These are phyloP conservation scores for Termitomyces sp. DNA, from an alignment of 768 basidiomycete species.

Conservation along the genomic window DNA sequence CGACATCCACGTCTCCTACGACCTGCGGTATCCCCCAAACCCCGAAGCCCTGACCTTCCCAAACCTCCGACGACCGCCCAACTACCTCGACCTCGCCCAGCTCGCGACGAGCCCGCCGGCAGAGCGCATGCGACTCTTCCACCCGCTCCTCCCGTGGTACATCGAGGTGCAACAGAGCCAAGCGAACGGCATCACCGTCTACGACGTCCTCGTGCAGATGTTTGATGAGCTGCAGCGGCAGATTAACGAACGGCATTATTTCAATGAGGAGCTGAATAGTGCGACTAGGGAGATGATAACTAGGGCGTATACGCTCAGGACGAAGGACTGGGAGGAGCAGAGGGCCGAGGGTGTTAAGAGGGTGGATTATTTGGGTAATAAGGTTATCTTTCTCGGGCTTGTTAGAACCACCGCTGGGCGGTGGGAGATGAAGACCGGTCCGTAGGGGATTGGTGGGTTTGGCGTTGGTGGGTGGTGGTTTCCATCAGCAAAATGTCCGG, in stretches of 20 bases:
- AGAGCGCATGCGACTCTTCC: not conserved
- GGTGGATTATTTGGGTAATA: slow-evolving; percentile 58
- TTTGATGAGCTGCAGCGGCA: not conserved
- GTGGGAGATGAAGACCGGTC: slow-evolving; percentile 56
- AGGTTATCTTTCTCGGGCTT: slow-evolving; percentile 49
- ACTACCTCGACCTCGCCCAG: slow-evolving; percentile 48
- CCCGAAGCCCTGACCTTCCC: not conserved
- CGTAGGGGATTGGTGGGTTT: not conserved
- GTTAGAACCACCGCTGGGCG: slow-evolving; percentile 47
- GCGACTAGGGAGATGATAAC: slow-evolving; percentile 39
- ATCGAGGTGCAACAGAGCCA: not conserved
- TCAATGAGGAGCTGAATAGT: slow-evolving; percentile 49
- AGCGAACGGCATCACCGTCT: not conserved
- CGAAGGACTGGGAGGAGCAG: slow-evolving; percentile 26
- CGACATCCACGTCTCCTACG: not conserved
- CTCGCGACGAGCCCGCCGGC: slow-evolving; percentile 36
- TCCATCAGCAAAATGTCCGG: too few relatives aligned
- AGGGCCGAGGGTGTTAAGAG: slow-evolving; percentile 41
- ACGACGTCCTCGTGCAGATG: not conserved
- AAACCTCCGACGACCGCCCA: slow-evolving; percentile 3
- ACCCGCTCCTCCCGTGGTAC: not conserved
- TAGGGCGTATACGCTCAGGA: slow-evolving; percentile 39
- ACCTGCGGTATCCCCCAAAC: not conserved
- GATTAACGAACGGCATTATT: slow-evolving; percentile 49
- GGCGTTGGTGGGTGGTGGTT: too few relatives aligned